Conservation (phyloP, 1,284 basidiomycete species). For the Apiotrichum siamense region DNA sequence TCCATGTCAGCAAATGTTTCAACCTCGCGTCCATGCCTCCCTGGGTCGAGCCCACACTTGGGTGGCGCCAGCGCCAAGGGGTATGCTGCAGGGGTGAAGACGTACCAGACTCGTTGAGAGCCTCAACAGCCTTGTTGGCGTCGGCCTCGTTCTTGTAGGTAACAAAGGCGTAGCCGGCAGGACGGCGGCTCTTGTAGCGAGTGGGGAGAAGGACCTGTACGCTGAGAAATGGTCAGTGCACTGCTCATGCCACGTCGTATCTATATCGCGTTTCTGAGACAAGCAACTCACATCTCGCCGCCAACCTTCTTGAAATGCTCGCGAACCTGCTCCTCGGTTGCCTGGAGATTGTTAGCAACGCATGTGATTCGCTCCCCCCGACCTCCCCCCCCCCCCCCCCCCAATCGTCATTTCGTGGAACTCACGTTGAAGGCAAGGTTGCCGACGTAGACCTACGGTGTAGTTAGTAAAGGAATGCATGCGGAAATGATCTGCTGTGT, state of each 20-base stretch:
- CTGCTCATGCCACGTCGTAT: too few species aligned
- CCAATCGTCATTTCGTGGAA: too few species aligned
- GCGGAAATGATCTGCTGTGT: too few species aligned
- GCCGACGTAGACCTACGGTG: conserved; percentile 44
- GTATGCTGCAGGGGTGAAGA: neutral
- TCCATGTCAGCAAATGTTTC: neutral
- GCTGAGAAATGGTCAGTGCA: conserved; percentile 19
- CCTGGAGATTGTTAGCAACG: conserved; percentile 8
- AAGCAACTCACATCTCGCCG: conserved; percentile 42
- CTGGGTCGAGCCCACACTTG: neutral
- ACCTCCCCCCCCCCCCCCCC: too few species aligned
- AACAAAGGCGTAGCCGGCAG: conserved; percentile 83
- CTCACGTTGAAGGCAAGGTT: conserved; percentile 42
- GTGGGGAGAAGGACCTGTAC: conserved; percentile 33
- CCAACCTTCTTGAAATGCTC: conserved; percentile 34
- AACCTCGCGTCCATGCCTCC: neutral
- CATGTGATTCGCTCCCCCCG: neutral
- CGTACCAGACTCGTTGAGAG: conserved; percentile 59
- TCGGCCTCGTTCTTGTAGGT: conserved; percentile 71
- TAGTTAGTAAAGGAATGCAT: neutral
- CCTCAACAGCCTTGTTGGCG: conserved; percentile 76
- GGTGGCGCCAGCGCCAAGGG: too few species aligned
- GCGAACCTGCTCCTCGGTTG: conserved; percentile 41
- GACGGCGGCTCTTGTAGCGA: conserved; percentile 35
- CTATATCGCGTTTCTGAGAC: too few species aligned